A percentile compares a stretch with the other conserved stretches of the same genome.
phyloP scores from a whole-genome alignment of 2,329 filamentous ascomycete genomes.

The Sarocladium kiliense region DNA sequence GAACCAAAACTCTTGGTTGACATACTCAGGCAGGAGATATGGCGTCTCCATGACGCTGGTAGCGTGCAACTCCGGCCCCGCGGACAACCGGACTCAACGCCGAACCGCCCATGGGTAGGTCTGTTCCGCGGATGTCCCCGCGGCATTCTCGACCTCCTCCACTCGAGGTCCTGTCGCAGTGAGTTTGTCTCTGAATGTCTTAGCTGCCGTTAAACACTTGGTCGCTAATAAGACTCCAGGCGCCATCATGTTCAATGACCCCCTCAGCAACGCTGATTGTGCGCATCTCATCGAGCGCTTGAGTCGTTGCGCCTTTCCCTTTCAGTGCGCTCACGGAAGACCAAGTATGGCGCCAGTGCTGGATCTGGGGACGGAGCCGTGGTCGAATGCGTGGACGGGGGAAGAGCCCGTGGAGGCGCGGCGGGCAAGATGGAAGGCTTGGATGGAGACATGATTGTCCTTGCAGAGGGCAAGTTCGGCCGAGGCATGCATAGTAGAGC shows the following conservation, averaged over 20 bases:
- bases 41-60: conserved; percentile 52
- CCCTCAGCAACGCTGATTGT: conserved; percentile 54
- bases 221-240: neutral
- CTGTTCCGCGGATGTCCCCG: conserved; percentile 65
- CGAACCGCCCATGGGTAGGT: conserved; percentile 47
- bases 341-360: conserved; percentile 61
- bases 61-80: conserved; percentile 3
- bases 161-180: conserved; percentile 72
- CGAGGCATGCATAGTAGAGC: no score
- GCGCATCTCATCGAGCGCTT: conserved; percentile 49
- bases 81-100: neutral
- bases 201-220: neutral
- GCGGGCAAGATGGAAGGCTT: conserved; percentile 18
- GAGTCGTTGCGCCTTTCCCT: conserved; percentile 65
- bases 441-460: conserved; percentile 12
- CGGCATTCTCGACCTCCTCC: conserved; percentile 70
- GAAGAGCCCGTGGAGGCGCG: neutral
- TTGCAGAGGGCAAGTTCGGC: neutral
- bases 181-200: neutral
- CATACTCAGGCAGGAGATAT: conserved; percentile 70
- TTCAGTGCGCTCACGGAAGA: conserved; percentile 77
- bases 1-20: conserved; percentile 70
- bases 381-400: conserved; percentile 20
- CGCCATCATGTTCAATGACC: conserved; percentile 84
- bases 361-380: conserved; percentile 34